Evolutionary conservation across 257 asterid genomes (phyloP), one percentile per base, ranked within the genome.

Genomic region (Capsicum pubescens): DNA sequence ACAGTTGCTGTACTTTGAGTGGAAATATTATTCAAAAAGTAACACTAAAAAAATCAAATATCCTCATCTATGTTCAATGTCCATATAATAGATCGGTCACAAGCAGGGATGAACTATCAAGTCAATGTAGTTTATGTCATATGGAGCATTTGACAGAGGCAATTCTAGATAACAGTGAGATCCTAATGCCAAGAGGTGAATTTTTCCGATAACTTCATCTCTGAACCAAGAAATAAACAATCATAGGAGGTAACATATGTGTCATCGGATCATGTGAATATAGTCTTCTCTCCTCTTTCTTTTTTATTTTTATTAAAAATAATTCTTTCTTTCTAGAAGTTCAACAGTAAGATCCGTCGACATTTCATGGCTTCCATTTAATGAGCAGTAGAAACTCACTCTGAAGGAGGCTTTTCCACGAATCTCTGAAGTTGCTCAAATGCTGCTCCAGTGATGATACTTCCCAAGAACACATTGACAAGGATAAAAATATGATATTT

Each of bases 361-460:
- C 60, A 39, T 58, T 67, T 57, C 72, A 48, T 61, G 77, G 21
- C 59, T 46, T 26, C 71, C 77, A 19, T 21, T 39, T 58, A 59
- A 35, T 3, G 9, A 83, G 70, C 32, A 8, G 46, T 55, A 44
- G 46, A 16, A 84, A 63, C 83, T 77, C 60, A 84, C 86, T 84
- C 81, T 2, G 87, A 64, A 8, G 87, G 84, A 10, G 87, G 60
- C 72, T 79, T 70, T 10, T 84, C 52, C 69, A 67, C 36, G n/a
- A 78, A 84, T 56, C 63, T 78, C 39, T 84, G 12, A 63, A 84
- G 87, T 69, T 84, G 87, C 87, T 84, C 84, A 64, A 84, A 84
- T 57, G 87, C 84, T 66, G 87, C 87, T 79, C 87, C 87, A 7
- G 84, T 79, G 63, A 79, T 70, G 39, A 84, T 79, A 57, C 87